These are phyloP conservation scores for Marvania coccoides DNA, from an alignment of 139 green algal genomes.

Conservation along the genomic window DNA sequence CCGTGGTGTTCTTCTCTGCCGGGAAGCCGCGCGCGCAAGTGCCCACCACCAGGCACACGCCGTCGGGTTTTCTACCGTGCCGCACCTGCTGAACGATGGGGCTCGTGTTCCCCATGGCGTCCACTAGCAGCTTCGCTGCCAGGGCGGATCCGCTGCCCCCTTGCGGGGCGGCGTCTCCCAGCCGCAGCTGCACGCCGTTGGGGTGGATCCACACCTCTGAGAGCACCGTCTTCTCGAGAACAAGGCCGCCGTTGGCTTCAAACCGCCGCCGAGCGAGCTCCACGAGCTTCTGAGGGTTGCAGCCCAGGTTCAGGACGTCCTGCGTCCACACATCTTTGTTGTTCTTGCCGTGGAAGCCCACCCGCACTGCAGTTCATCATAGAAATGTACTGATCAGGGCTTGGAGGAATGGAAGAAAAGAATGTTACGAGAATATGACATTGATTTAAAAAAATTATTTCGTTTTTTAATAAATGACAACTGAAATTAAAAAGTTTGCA, in stretches of 20 bases:
- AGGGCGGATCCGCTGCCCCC: constrained; percentile 17
- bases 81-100: constrained; percentile 86
- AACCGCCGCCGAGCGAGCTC: constrained; percentile 43
- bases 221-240: constrained; percentile 60
- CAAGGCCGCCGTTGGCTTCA: constrained; percentile 52
- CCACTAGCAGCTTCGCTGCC: constrained; percentile 65
- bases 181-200: constrained; percentile 44
- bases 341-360: constrained; percentile 38
- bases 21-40: constrained; percentile 69
- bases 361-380: constrained; percentile 25
- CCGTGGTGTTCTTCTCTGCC: constrained; percentile 58
- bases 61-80: constrained; percentile 77
- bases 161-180: constrained; percentile 15
- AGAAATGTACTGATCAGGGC: too few relatives aligned
- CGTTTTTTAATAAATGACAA: too few relatives aligned
- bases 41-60: constrained; percentile 93
- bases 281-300: constrained; percentile 55
- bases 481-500: too few relatives aligned
- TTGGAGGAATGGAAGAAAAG: too few relatives aligned
- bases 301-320: constrained; percentile 91
- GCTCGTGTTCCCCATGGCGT: constrained; percentile 90
- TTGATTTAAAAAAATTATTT: too few relatives aligned
- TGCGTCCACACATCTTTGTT: constrained; percentile 73
- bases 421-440: too few relatives aligned
- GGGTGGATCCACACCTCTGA: constrained; percentile 43